Evolutionary conservation across 2,329 filamentous ascomycete species (phyloP).

Genomic region (Aureobasidium sp.): DNA sequence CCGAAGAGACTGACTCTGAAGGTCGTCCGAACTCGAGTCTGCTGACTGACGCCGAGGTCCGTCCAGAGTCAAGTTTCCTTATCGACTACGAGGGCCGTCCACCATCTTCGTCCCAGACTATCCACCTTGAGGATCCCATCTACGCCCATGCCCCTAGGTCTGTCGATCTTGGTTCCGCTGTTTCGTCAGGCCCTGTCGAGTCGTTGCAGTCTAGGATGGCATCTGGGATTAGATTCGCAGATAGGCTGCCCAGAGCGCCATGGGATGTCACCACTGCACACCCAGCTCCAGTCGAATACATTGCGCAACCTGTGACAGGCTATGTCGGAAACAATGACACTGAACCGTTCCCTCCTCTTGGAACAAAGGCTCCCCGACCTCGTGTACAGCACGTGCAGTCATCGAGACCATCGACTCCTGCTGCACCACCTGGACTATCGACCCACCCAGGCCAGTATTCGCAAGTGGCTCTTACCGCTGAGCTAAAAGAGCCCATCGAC

Average conservation of each 20-base stretch:
- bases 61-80: neutral
- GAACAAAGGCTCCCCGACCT: neutral
- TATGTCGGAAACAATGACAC: neutral
- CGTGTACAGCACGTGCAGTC: neutral
- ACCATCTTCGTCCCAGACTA: neutral
- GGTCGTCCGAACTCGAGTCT: neutral
- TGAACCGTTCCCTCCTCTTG: conserved; percentile 1
- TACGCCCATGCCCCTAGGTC: neutral
- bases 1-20: neutral
- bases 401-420: neutral
- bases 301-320: neutral
- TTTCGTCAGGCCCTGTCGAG: neutral
- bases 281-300: neutral
- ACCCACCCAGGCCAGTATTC: neutral
- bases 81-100: neutral
- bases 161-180: neutral
- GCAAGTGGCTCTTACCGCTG: neutral
- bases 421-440: neutral
- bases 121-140: neutral
- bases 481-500: neutral
- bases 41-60: neutral
- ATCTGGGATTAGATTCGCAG: neutral
- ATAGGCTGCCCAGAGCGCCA: neutral
- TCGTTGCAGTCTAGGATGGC: neutral
- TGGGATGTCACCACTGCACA: neutral